Conservation (phyloP, 2,329 filamentous ascomycete species). For the Sporothrix brasiliensis region DNA sequence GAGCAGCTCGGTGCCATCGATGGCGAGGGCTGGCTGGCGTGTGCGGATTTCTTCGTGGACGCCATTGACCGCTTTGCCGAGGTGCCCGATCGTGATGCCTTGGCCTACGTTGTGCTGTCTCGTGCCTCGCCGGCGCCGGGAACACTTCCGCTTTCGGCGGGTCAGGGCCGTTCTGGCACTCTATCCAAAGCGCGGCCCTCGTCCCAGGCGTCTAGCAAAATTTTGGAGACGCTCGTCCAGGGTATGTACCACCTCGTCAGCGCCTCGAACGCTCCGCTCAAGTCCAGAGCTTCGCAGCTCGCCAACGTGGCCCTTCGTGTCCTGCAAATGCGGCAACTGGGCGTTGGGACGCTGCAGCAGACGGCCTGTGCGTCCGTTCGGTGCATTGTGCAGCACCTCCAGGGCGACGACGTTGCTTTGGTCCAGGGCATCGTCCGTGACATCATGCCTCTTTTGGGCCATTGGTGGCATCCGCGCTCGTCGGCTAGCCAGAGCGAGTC, state of each 20-base stretch:
- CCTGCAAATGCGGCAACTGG: slow-evolving; percentile 61
- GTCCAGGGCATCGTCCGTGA: slow-evolving; percentile 62
- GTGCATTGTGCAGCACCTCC: slow-evolving; percentile 63
- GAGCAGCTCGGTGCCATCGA: slow-evolving; percentile 69
- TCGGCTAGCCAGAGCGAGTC: slow-evolving; percentile 58
- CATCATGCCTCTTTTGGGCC: slow-evolving; percentile 70
- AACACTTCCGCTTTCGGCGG: slow-evolving; percentile 40
- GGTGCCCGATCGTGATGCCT: slow-evolving; percentile 45
- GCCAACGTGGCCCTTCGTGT: slow-evolving; percentile 61
- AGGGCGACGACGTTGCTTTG: slow-evolving; percentile 69
- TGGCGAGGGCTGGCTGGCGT: slow-evolving; percentile 66
- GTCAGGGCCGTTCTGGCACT: slow-evolving; percentile 42
- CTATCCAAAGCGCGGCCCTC: slow-evolving; percentile 36
- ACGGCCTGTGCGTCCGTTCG: slow-evolving; percentile 77
- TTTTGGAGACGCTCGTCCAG: slow-evolving; percentile 61
- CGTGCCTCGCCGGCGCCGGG: slow-evolving; percentile 54
- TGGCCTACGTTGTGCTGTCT: slow-evolving; percentile 37
- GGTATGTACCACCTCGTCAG: slow-evolving; percentile 67
- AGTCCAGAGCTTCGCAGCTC: slow-evolving; percentile 59
- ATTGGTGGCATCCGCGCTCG: slow-evolving; percentile 74
- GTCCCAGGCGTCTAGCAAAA: slow-evolving; percentile 42
- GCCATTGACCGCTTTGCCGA: slow-evolving; percentile 60
- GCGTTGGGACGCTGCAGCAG: slow-evolving; percentile 67
- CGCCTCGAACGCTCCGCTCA: slow-evolving; percentile 68
- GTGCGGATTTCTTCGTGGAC: slow-evolving; percentile 71